These are phyloP conservation scores for Talaromyces verruculosus DNA, from an alignment of 2,329 filamentous ascomycete genomes.

Conservation along the genomic window DNA sequence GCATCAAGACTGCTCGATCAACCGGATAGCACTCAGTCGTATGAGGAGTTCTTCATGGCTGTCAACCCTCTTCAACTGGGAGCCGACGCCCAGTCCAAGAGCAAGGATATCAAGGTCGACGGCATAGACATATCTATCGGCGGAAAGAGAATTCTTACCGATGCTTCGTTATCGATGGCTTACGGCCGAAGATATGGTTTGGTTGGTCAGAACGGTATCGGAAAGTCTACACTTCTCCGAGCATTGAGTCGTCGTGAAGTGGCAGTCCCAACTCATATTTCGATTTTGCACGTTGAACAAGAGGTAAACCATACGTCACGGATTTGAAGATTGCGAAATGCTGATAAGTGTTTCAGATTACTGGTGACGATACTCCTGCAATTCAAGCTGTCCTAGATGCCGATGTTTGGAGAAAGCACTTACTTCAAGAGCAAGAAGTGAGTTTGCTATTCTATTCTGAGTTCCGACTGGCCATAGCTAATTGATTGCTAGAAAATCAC, in stretches of 20 bases:
- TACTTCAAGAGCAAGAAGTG: slow-evolving; percentile 83
- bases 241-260: slow-evolving; percentile 91
- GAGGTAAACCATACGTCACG: slow-evolving; percentile 60
- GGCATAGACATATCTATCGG: slow-evolving; percentile 92
- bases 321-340: slow-evolving; percentile 13
- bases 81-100: slow-evolving; percentile 70
- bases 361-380: slow-evolving; percentile 90
- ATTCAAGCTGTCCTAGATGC: slow-evolving; percentile 94
- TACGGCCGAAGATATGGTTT: slow-evolving; percentile 95
- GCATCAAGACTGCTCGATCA: slow-evolving; percentile 84
- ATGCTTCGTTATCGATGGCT: slow-evolving; percentile 84
- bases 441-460: slow-evolving; percentile 33
- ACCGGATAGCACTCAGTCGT: slow-evolving; percentile 80
- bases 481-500: slow-evolving; percentile 63
- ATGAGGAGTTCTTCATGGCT: slow-evolving; percentile 99
- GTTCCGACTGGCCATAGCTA: background rate
- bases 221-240: slow-evolving; percentile 90
- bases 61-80: slow-evolving; percentile 95
- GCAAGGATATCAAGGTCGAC: slow-evolving; percentile 98
- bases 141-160: slow-evolving; percentile 81
- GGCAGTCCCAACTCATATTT: slow-evolving; percentile 93
- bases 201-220: slow-evolving; percentile 98
- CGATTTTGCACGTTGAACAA: slow-evolving; percentile 98
- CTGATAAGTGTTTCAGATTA: slow-evolving; percentile 60
- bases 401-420: slow-evolving; percentile 96